Conservation (phyloP, 805 yeast species). For the Cyberlindnera xylosilytica region DNA sequence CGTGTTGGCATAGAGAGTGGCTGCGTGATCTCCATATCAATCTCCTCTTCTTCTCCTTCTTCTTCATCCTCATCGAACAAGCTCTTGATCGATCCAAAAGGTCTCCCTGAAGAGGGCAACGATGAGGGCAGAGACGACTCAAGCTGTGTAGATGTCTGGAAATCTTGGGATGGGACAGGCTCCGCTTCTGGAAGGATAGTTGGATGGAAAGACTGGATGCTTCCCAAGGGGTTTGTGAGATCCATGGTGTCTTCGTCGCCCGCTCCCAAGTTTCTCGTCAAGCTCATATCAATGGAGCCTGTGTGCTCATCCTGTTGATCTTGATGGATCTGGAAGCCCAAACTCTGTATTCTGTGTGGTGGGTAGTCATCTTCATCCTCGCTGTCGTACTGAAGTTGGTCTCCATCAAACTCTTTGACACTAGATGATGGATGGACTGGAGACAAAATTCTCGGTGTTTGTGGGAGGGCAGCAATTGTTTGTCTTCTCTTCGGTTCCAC, state of each 20-base stretch:
- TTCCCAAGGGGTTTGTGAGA: slow-evolving; percentile 25
- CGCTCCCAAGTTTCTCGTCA: slow-evolving; percentile 11
- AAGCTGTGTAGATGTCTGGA: background rate
- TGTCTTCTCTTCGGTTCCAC: slow-evolving; percentile 27
- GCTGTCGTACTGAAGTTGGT: slow-evolving; percentile 24
- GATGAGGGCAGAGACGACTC: slow-evolving; percentile 6
- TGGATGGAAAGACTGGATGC: slow-evolving; percentile 17
- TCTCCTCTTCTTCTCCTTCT: slow-evolving; percentile 20
- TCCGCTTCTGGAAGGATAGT: slow-evolving; percentile 1
- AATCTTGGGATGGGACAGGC: background rate
- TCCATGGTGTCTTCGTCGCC: slow-evolving; percentile 28
- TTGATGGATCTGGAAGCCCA: slow-evolving; percentile 20
- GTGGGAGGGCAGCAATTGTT: slow-evolving; percentile 26
- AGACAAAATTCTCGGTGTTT: slow-evolving; percentile 8
- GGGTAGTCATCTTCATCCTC: slow-evolving; percentile 29
- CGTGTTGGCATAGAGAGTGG: slow-evolving; percentile 10
- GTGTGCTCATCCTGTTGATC: slow-evolving; percentile 17
- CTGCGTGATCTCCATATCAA: slow-evolving; percentile 27
- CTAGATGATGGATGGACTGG: slow-evolving; percentile 3
- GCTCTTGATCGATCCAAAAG: slow-evolving; percentile 26
- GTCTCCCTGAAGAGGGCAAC: slow-evolving; percentile 16
- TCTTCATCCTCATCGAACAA: slow-evolving; percentile 25
- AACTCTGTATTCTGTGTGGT: no score
- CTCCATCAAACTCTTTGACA: slow-evolving; percentile 14
- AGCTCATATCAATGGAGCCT: slow-evolving; percentile 23